These are phyloP conservation scores for Rhizopogon sp. DNA, from an alignment of 768 basidiomycete genomes.

Conservation along the genomic window DNA sequence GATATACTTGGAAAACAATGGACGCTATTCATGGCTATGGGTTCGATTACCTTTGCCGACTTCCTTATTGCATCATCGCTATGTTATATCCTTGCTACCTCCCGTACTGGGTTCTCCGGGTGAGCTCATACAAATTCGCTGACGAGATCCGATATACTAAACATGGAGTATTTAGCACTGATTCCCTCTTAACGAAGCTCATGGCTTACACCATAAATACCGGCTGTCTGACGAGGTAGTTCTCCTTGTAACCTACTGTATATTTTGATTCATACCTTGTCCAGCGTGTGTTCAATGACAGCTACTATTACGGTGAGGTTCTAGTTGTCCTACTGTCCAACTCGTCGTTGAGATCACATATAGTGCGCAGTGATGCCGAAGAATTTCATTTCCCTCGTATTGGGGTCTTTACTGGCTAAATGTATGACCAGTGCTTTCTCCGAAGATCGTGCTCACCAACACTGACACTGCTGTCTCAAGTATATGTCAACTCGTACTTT, in stretches of 20 bases:
- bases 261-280: neutral
- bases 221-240: conserved; percentile 1
- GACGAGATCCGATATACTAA: neutral
- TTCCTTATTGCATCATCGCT: neutral
- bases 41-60: neutral
- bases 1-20: neutral
- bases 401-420: neutral
- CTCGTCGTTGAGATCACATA: neutral
- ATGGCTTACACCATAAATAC: neutral
- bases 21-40: neutral
- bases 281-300: neutral
- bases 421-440: neutral
- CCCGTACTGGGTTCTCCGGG: neutral
- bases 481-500: conserved; percentile 2
- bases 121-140: neutral
- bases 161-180: neutral
- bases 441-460: neutral
- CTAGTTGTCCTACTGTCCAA: neutral
- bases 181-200: neutral
- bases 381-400: neutral
- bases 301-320: neutral
- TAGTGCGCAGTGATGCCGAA: neutral
- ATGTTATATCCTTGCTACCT: neutral
- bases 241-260: no score
- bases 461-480: neutral